Conservation (phyloP, 495 filamentous ascomycete genomes). For the Antarctomyces pellizariae region DNA sequence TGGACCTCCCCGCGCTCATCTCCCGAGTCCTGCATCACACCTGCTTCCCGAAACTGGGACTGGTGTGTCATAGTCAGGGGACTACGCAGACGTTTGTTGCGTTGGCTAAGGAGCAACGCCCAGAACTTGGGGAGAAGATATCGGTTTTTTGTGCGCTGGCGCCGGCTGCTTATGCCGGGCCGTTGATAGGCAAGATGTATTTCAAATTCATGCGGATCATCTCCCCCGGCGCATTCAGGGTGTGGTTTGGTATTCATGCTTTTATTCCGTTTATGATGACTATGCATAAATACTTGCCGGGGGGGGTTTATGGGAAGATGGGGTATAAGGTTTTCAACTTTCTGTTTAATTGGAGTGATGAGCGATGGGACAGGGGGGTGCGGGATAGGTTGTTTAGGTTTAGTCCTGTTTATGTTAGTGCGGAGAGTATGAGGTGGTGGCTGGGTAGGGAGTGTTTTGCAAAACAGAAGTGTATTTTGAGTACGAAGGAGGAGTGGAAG, state of each 20-base stretch:
- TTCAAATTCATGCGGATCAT: conserved; percentile 83
- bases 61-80: conserved; percentile 78
- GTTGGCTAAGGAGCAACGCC: conserved; percentile 76
- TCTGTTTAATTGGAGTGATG: conserved; percentile 76
- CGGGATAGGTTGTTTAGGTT: conserved; percentile 78
- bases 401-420: conserved; percentile 69
- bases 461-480: conserved; percentile 71
- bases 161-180: conserved; percentile 78
- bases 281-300: conserved; percentile 41
- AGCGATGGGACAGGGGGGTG: conserved; percentile 62
- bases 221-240: conserved; percentile 47
- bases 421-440: conserved; percentile 94
- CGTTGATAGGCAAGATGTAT: conserved; percentile 65
- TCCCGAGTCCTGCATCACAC: conserved; percentile 66
- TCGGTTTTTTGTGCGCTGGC: conserved; percentile 86
- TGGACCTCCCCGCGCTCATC: conserved; percentile 77
- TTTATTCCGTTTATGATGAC: conserved; percentile 94
- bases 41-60: conserved; percentile 58
- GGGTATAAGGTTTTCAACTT: conserved; percentile 83
- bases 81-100: conserved; percentile 81
- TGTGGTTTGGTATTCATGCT: conserved; percentile 79
- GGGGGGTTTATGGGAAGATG: conserved; percentile 53
- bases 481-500: conserved; percentile 42
- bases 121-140: conserved; percentile 62
- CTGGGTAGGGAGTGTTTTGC: conserved; percentile 80